Evolutionary conservation across 176 grass and related monocot genomes (phyloP).

Genomic region (Calamus simplicifolius): DNA sequence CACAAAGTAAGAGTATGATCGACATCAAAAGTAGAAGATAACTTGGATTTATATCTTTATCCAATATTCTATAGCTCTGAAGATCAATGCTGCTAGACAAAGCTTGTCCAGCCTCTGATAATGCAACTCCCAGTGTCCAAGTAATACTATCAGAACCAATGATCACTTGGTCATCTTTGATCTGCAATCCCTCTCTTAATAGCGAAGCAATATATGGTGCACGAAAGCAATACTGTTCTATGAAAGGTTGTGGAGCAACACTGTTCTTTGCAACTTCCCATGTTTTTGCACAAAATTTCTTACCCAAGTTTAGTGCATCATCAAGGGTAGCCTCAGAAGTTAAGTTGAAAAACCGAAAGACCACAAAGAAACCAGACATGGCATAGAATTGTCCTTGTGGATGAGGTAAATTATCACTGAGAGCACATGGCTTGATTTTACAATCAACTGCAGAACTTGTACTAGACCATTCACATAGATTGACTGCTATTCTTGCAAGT

Average conservation of each 20-base stretch:
- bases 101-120: conserved; percentile 65
- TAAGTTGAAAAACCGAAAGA: conserved; percentile 96
- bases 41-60: conserved; percentile 56
- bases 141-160: conserved; percentile 85
- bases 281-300: conserved; percentile 72
- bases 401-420: conserved; percentile 41
- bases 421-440: conserved; percentile 63
- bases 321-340: conserved; percentile 53
- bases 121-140: conserved; percentile 91
- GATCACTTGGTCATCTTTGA: conserved; percentile 73
- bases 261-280: conserved; percentile 84
- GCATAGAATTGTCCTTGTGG: conserved; percentile 83
- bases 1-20: conserved; percentile 55
- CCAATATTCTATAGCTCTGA: conserved; percentile 62
- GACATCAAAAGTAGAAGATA: conserved; percentile 70
- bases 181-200: conserved; percentile 87
- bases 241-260: conserved; percentile 86
- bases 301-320: conserved; percentile 68
- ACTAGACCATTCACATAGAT: conserved; percentile 77
- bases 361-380: conserved; percentile 93
- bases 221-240: conserved; percentile 94
- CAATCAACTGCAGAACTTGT: conserved; percentile 64
- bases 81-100: conserved; percentile 53
- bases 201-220: conserved; percentile 83
- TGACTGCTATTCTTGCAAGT: conserved; percentile 70